Evolutionary conservation across 192 early-diverging fungal genomes (phyloP).

Genomic region (Coemansia sp.): DNA sequence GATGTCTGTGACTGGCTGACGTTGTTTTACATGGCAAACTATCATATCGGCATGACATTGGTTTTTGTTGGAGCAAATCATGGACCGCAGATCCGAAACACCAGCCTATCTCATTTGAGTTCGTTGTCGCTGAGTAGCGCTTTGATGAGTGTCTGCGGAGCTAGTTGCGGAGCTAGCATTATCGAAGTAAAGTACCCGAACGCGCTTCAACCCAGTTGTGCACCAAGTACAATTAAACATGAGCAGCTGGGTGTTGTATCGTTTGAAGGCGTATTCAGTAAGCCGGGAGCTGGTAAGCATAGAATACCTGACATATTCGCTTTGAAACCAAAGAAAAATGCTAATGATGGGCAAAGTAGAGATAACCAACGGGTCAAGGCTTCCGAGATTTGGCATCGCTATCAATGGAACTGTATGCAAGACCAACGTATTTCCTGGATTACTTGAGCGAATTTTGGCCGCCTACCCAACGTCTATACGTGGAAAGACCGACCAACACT

Average conservation of each 20-base stretch:
- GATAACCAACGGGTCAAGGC: neutral
- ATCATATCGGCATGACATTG: conserved; percentile 10
- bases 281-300: neutral
- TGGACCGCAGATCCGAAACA: neutral
- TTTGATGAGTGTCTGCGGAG: conserved; percentile 10
- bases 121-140: conserved; percentile 10
- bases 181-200: neutral
- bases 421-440: conserved; percentile 11
- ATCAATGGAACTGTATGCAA: conserved; percentile 21
- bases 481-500: neutral
- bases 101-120: neutral
- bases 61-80: neutral
- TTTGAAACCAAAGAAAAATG: neutral
- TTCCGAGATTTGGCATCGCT: conserved; percentile 4
- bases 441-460: neutral
- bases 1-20: conserved; percentile 25
- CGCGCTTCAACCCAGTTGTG: neutral
- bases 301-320: neutral
- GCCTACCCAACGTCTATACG: neutral
- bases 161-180: neutral
- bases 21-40: conserved; percentile 20
- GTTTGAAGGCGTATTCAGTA: conserved; percentile 28
- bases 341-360: neutral
- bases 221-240: neutral
- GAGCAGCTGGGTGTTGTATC: conserved; percentile 2